These are phyloP conservation scores for Colletotrichum zoysiae DNA, from an alignment of 2,329 filamentous ascomycete species.

Conservation along the genomic window DNA sequence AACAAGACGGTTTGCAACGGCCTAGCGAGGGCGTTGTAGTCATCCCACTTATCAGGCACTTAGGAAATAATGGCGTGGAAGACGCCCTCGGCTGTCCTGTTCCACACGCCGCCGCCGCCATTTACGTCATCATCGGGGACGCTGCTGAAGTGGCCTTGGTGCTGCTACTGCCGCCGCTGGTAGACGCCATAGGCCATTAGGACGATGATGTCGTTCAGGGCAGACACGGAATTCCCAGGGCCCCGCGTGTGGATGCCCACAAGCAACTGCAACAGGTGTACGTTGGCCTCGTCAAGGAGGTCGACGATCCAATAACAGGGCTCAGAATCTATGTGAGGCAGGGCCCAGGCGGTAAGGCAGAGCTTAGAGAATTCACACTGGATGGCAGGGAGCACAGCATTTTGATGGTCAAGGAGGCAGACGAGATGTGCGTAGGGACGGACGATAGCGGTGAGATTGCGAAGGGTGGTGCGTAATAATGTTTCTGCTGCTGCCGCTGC, in stretches of 20 bases:
- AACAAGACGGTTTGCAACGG: not conserved
- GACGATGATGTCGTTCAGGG: not conserved
- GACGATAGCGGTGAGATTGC: not conserved
- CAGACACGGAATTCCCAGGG: not conserved
- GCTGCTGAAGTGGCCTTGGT: not conserved
- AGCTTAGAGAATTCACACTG: slow-evolving; percentile 10
- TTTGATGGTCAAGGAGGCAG: slow-evolving; percentile 2
- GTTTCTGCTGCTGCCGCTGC: too few species aligned
- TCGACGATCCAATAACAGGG: not conserved
- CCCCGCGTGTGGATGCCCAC: not conserved
- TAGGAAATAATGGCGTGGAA: too few species aligned
- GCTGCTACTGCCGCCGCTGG: not conserved
- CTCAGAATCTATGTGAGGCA: not conserved
- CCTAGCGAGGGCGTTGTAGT: slow-evolving; percentile 3
- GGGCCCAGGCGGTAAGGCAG: not conserved
- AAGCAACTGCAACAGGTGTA: not conserved
- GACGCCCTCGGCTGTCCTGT: slow-evolving; percentile 2
- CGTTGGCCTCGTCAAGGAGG: not conserved
- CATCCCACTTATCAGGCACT: not conserved
- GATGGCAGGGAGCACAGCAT: not conserved
- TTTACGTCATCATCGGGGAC: not conserved
- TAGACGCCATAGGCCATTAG: slow-evolving; percentile 3
- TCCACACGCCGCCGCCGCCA: not conserved
- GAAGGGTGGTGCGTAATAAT: not conserved
- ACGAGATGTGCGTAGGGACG: slow-evolving; percentile 6